A percentile compares a stretch with the other conserved stretches of the same genome.
These are phyloP conservation scores for Taphrina pruni DNA, from an alignment of 1,139 yeast species.

Conservation along the genomic window DNA sequence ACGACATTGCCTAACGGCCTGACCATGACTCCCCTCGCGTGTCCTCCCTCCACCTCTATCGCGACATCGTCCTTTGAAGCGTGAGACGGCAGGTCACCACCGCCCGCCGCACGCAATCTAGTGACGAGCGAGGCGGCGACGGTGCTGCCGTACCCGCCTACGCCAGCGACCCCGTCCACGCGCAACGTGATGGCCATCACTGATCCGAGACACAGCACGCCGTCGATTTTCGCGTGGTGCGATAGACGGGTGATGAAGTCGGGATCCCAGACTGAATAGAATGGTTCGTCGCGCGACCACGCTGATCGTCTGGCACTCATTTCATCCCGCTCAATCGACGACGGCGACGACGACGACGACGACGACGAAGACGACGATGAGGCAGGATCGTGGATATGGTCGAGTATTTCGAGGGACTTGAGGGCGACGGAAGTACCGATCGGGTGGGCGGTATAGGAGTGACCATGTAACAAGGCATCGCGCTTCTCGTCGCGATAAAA, in stretches of 20 bases:
- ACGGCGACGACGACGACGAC: no score
- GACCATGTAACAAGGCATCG: constrained; percentile 50
- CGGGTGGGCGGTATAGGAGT: constrained; percentile 50
- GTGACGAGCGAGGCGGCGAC: constrained; percentile 16
- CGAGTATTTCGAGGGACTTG: constrained; percentile 45
- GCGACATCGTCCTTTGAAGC: no score
- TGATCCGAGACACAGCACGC: constrained; percentile 48
- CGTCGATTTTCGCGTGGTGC: constrained; percentile 44
- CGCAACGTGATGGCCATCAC: constrained; percentile 48
- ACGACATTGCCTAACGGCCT: constrained; percentile 42
- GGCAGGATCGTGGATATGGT: constrained; percentile 44
- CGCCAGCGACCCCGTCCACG: constrained; percentile 27
- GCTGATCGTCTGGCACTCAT: constrained; percentile 46
- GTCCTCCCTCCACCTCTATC: not conserved
- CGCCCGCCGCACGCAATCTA: constrained; percentile 6
- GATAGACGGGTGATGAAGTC: constrained; percentile 46
- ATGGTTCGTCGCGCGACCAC: constrained; percentile 41
- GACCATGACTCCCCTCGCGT: constrained; percentile 28
- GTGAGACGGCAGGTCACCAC: not conserved
- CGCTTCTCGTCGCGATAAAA: constrained; percentile 47
- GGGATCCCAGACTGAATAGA: constrained; percentile 48
- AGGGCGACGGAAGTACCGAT: constrained; percentile 50
- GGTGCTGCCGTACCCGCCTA: constrained; percentile 37
- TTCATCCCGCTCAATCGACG: constrained; percentile 43
- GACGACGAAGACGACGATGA: no score